A percentile compares a stretch with the other conserved stretches of the same genome.
These are phyloP conservation scores for Cylindrodendrum hubeiense DNA, from an alignment of 2,329 filamentous ascomycete species.

Conservation along the genomic window DNA sequence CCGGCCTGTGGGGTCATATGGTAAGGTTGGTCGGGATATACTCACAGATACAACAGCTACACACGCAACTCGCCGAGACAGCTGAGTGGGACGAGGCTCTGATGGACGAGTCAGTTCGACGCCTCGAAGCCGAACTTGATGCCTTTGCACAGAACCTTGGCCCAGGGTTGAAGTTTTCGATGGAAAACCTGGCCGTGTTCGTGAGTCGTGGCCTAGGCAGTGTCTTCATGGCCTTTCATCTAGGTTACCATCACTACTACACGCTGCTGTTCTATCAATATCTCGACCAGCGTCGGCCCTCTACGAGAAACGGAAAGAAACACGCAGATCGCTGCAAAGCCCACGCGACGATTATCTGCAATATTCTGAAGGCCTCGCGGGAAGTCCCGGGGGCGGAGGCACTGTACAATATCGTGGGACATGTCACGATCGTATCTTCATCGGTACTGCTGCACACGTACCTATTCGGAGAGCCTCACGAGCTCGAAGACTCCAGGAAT, in stretches of 20 bases:
- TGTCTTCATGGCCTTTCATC: slow-evolving; percentile 50
- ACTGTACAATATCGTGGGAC: slow-evolving; percentile 50
- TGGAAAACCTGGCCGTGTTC: slow-evolving; percentile 44
- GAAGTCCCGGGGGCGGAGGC: slow-evolving; percentile 42
- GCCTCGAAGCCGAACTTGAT: slow-evolving; percentile 35
- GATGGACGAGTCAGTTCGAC: slow-evolving; percentile 38
- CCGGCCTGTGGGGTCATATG: slow-evolving; percentile 51
- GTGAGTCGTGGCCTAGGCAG: slow-evolving; percentile 44
- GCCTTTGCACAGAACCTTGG: slow-evolving; percentile 42
- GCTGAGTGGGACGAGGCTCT: slow-evolving; percentile 46
- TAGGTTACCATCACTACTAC: slow-evolving; percentile 51
- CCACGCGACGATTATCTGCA: slow-evolving; percentile 46
- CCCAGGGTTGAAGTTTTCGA: slow-evolving; percentile 34
- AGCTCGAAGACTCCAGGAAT: slow-evolving; percentile 40
- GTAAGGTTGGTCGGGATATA: slow-evolving; percentile 49
- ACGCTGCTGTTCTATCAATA: slow-evolving; percentile 51
- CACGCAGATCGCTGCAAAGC: slow-evolving; percentile 48
- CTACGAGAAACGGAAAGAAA: slow-evolving; percentile 43
- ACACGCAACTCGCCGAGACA: slow-evolving; percentile 44
- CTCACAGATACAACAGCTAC: slow-evolving; percentile 48
- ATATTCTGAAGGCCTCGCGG: slow-evolving; percentile 45
- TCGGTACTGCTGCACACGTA: slow-evolving; percentile 50
- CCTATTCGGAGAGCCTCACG: slow-evolving; percentile 48
- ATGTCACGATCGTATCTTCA: slow-evolving; percentile 51
- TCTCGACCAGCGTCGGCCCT: slow-evolving; percentile 46